A percentile compares a stretch with the other conserved stretches of the same genome.
These are phyloP conservation scores for Microbotryum intermedium DNA, from an alignment of 1,284 basidiomycete genomes.

Conservation along the genomic window DNA sequence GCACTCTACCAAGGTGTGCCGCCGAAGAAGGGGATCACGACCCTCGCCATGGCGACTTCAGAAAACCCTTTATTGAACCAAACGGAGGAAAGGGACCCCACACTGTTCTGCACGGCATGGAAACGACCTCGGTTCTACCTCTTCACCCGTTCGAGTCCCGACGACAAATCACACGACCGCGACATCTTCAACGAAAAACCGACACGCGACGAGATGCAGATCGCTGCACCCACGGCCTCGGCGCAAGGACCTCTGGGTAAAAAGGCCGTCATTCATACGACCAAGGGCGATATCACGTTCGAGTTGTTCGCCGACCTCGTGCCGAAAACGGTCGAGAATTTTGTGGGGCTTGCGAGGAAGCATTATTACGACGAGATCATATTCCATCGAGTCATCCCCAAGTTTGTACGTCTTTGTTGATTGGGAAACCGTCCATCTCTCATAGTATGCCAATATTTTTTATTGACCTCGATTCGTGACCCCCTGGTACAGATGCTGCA, in stretches of 20 bases:
- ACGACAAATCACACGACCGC: conserved; percentile 81
- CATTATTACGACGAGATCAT: conserved; percentile 89
- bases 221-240: conserved; percentile 59
- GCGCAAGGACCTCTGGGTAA: conserved; percentile 57
- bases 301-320: conserved; percentile 81
- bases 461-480: neutral
- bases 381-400: conserved; percentile 96
- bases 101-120: conserved; percentile 84
- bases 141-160: conserved; percentile 84
- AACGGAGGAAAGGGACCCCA: conserved; percentile 76
- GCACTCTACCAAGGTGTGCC: conserved; percentile 88
- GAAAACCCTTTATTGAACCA: conserved; percentile 87
- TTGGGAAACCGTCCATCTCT: no score
- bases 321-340: conserved; percentile 95
- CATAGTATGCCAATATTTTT: neutral
- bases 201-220: conserved; percentile 89
- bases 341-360: conserved; percentile 83
- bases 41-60: conserved; percentile 85
- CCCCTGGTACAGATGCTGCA: conserved; percentile 66
- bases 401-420: conserved; percentile 58
- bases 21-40: conserved; percentile 72
- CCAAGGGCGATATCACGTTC: conserved; percentile 71
- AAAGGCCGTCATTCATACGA: conserved; percentile 86
- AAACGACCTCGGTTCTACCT: conserved; percentile 94
- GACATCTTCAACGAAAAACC: conserved; percentile 99